Evolutionary conservation across 2,329 filamentous ascomycete genomes (phyloP), one percentile per base, ranked within the genome.

Genomic region (Exophiala bonariae): DNA sequence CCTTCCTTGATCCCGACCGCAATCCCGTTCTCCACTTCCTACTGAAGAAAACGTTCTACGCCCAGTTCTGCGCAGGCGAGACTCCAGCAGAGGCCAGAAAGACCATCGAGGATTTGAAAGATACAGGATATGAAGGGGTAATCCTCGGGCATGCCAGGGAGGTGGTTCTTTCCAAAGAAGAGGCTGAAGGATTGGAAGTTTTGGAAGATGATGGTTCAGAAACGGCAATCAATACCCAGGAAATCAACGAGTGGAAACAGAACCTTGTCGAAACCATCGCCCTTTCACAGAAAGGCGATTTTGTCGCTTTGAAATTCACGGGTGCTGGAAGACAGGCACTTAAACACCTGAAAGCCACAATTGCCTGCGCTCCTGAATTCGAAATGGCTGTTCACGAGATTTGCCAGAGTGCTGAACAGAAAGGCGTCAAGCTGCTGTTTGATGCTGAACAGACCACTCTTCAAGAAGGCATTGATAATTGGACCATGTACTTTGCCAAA

Each of bases 1-100:
- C 79, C 1, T 44, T 90, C 0, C 75, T 93, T 47, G 85, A 85
- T 65, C 83, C 89, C 3, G 89, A 95, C 62, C 75, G 71, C 42
- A 96, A 95, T 63, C 81, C 81, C 0, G 37, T 92, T 1, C 75
- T 95, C 13, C 79, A 82, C 34, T 80, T 74, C 50, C 63, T 90
- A 33, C 74, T 96, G 40, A 89, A 90, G 65, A 80, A 83, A 63
- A 95, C 89, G 0, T 90, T 96, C 60, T 96, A 96, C 65, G 82
- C 83, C 18, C 91, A 96, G 61, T 96, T 95, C 68, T 96, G 91
- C 66, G 89, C 88, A 0, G 91, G 91, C 20, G 86, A 90, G 68
- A 86, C 80, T 39, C 74, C 78, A 0, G 60, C 65, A 1, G 87
- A 96, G 66, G 85, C 95, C 2, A 72, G 75, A 33, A 68, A 65